Base-by-base conservation (phyloP, 2,329 filamentous ascomycete species). In the Tolypocladium nubicola region DNA sequence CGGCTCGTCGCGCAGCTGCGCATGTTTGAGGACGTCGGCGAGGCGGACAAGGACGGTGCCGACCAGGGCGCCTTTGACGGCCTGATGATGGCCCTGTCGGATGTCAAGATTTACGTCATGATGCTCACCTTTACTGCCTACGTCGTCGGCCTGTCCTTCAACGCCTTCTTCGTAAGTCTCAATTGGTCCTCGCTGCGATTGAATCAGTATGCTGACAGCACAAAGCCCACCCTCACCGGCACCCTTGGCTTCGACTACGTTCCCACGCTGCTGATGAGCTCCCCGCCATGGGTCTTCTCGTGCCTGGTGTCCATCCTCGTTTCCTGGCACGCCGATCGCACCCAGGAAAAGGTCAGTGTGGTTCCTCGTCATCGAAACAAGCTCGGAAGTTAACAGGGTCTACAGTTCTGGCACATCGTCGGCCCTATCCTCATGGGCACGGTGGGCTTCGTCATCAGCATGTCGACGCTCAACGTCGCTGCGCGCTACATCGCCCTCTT, bases 51-150 rank as follows among this genome's bases (percentile, higher is more conserved):
- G 8, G 81, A 84, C 62, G 72, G 73, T 0, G 70, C 72, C 1
- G 74, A 76, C n/a, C 74, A 81, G 62, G 76, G 76, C 3, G 64
- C 73, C 2, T 78, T 82, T 59, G 75, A 76, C 10, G 83, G 83
- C 11, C 67, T 84, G 37, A 71, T 79, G 55, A 81, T 86, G 77
- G 80, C 82, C 0, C 64, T 84, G 54, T 82, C 80, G 67, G 84
- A 86, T 60, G 19, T 71, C 61, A 86, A 85, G 72, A 82, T 85
- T 60, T 86, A 84, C 64, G 64, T 86, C 59, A 80, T 86, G 79
- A 84, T 84, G 76, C 57, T 85, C 8, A 82, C 81, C 1, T 80
- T 85, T 58, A 82, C 80, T 3, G 79, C 81, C 4, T 85, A 85
- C 60, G 81, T 85, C 9, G 75, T 84, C 7, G 82, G 82, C 3